phyloP scores from a whole-genome alignment of 345 rosid genomes.

The Eutrema heterophyllum region DNA sequence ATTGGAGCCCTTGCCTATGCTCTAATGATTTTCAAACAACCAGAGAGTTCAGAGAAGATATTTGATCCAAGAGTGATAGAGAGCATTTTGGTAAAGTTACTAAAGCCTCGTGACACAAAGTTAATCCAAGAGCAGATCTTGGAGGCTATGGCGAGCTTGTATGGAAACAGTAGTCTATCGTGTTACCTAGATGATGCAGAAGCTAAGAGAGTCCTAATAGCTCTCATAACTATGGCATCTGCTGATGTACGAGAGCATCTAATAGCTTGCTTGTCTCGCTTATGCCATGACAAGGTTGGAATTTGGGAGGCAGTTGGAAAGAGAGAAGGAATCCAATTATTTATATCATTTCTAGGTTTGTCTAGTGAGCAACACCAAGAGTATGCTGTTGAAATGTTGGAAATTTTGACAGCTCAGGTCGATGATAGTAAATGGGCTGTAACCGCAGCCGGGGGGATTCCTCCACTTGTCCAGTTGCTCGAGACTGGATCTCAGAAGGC shows the following conservation, averaged over 20 bases:
- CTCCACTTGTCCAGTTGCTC: slow-evolving; percentile 80
- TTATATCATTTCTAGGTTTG: slow-evolving; percentile 76
- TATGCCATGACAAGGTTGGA: slow-evolving; percentile 48
- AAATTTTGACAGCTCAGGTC: slow-evolving; percentile 64
- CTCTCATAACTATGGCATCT: slow-evolving; percentile 69
- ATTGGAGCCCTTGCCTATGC: slow-evolving; percentile 83
- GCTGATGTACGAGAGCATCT: slow-evolving; percentile 62
- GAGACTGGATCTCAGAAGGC: slow-evolving; percentile 84
- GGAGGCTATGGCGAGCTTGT: slow-evolving; percentile 91
- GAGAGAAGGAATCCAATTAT: slow-evolving; percentile 80
- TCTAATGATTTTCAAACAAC: slow-evolving; percentile 57
- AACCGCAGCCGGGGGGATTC: slow-evolving; percentile 96
- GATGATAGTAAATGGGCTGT: slow-evolving; percentile 98
- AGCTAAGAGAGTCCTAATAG: slow-evolving; percentile 75
- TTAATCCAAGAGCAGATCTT: slow-evolving; percentile 75
- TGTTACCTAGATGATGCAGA: slow-evolving; percentile 57
- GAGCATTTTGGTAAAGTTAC: slow-evolving; percentile 48
- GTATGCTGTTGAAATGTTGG: slow-evolving; percentile 65
- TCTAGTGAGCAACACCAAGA: slow-evolving; percentile 92
- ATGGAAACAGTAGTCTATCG: slow-evolving; percentile 59
- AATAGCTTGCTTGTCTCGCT: slow-evolving; percentile 51
- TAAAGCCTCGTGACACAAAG: slow-evolving; percentile 64
- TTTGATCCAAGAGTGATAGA: slow-evolving; percentile 41
- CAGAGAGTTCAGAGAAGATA: slow-evolving; percentile 18
- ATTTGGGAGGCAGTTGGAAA: slow-evolving; percentile 81